Evolutionary conservation across 2,329 filamentous ascomycete genomes (phyloP), one percentile per base, ranked within the genome.

Genomic region (Dothistroma pini): DNA sequence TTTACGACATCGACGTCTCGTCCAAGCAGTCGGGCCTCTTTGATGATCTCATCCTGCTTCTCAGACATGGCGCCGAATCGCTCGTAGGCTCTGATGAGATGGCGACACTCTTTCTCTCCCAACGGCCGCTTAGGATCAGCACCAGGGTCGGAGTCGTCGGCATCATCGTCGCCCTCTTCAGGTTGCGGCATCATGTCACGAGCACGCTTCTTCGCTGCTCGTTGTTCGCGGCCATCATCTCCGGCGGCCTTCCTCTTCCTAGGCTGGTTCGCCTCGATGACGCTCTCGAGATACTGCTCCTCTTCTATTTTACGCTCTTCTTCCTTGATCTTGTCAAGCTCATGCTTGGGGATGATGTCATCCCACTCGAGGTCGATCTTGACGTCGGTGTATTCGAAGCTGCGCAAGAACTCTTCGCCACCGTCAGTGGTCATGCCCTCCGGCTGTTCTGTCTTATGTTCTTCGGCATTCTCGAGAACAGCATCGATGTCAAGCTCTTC

Each of bases 401-500:
- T 88, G 68, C 84, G 87, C 79, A 99, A 87, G 76, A 97, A 99
- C 64, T 96, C 96, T 73, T 97, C 93, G 78, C 95, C 95, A 71
- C 95, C 96, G 71, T 93, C 95, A 61, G 93, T 96, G 49, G 96
- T 90, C 73, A 97, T 91, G 73, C 93, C 91, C 75, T 96, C 91
- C 22, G 93, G 90, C 58, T 97, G 90, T 76, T 97, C 93, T 0
- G 95, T 97, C 79, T 96, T 93, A 70, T 96, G 96, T 69, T 97
- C 87, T 78, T 99, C 95, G 31, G 96, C 95, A 74, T 97, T 97
- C 70, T 95, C 95, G 16, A 99, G 85, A 44, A 99, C 95, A 9
- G 93, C 91, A 73, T 99, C 96, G 68, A 99, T 97, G 74, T 99
- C 95, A 25, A 99, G 87, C 76, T 97, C 92, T 77, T 99, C 95